A percentile compares a stretch with the other conserved stretches of the same genome.
These are phyloP conservation scores for Macadamia integrifolia DNA, from an alignment of 164 flowering plant species.

Conservation along the genomic window DNA sequence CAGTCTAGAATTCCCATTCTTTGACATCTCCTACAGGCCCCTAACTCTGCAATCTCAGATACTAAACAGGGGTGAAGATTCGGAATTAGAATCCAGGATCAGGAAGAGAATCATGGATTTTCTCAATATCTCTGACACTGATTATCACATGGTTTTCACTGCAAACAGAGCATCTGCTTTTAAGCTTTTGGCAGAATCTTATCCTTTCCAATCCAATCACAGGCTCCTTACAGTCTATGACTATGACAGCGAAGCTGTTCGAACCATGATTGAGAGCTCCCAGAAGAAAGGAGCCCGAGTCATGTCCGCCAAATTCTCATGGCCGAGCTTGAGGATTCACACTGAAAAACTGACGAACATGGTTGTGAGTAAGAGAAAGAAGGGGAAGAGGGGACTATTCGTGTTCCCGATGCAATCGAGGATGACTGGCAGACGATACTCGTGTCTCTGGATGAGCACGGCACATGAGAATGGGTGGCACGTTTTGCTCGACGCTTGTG, in stretches of 20 bases:
- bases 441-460: constrained; percentile 77
- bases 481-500: constrained; percentile 80
- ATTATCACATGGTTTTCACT: constrained; percentile 80
- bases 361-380: constrained; percentile 48
- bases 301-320: constrained; percentile 69
- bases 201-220: constrained; percentile 47
- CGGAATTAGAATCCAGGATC: constrained; percentile 57
- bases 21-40: constrained; percentile 52
- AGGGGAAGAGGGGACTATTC: constrained; percentile 61
- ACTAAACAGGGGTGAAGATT: constrained; percentile 54
- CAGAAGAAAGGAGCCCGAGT: constrained; percentile 65
- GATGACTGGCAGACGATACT: constrained; percentile 71
- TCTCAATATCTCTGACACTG: constrained; percentile 54
- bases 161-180: constrained; percentile 82
- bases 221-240: constrained; percentile 84
- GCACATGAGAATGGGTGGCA: constrained; percentile 96
- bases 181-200: constrained; percentile 80
- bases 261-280: constrained; percentile 47
- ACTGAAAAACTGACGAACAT: constrained; percentile 56
- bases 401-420: constrained; percentile 85
- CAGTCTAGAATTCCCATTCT: constrained; percentile 41
- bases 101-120: constrained; percentile 63
- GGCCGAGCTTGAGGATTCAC: constrained; percentile 76
- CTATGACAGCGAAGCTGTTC: constrained; percentile 74
- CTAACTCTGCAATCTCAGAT: constrained; percentile 60